Evolutionary conservation across 1,139 yeast species (phyloP), one percentile per base, ranked within the genome.

Genomic region (Yamadazyma blattariae): DNA sequence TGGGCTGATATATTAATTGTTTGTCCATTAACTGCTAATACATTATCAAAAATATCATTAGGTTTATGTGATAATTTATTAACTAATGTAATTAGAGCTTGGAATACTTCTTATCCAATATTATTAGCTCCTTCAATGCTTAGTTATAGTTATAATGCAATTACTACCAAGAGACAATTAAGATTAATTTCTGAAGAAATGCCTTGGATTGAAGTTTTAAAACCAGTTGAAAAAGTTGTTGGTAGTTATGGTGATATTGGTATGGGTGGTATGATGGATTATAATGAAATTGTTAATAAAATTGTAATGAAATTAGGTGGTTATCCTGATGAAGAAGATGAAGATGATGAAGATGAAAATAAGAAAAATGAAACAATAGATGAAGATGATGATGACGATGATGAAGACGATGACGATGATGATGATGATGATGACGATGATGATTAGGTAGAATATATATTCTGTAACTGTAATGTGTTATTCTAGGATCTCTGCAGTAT

Each of bases 221-320:
- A 82, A 55, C 97, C 97, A 0, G 89, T 87, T 4, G 97, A 90
- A 56, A 90, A 90, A 56, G 95, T 90, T 7, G 85, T 86, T 40
- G 95, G 95, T 20, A 79, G 89, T 36, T 88, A 87, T 59, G 97
- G 97, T 40, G 97, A 89, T 52, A 89, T 90, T 42, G 97, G 96
- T 23, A 86, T 84, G 90, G 92, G 94, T 27, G 94, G 94, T 37
- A 84, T 84, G 94, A 79, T 83, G 82, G 92, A 84, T 52, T 82
- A 84, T 76, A 86, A 87, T 59, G 96, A 89, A 59, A 83, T 90
- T 48, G 96, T 88, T 20, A 92, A 88, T 52, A 80, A 77, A 52
- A 77, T 87, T 41, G 95, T 87, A 3, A 67, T 82, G 57, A 85
- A 87, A 52, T 61, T 88, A 36, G 96, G 96, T 28, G 95, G 96